Percentiles rank a stretch among this genome's conserved stretches.
Conservation (phyloP, 1,284 basidiomycete species). For the Puccinia novopanici region DNA sequence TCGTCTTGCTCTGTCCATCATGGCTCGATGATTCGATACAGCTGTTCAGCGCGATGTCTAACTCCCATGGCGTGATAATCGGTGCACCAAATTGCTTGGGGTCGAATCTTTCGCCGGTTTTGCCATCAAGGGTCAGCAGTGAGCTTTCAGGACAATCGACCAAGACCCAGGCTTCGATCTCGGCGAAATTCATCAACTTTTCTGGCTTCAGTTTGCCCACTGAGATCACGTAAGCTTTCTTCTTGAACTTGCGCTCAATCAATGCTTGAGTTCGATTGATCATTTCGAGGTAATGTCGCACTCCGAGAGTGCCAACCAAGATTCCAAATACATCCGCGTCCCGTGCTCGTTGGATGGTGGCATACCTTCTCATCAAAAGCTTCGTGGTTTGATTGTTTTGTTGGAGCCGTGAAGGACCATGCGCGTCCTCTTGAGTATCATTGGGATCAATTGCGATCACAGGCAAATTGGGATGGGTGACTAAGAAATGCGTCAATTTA, state of each 20-base stretch:
- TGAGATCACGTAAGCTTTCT: constrained; percentile 76
- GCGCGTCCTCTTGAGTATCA: constrained; percentile 56
- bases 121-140: constrained; percentile 63
- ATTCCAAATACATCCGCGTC: constrained; percentile 94
- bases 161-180: constrained; percentile 93
- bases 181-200: constrained; percentile 93
- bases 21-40: constrained; percentile 62
- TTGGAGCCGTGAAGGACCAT: constrained; percentile 63
- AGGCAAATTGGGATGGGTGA: constrained; percentile 60
- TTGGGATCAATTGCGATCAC: constrained; percentile 71
- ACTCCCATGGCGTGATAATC: constrained; percentile 91
- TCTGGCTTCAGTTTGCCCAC: constrained; percentile 94
- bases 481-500: constrained; percentile 9
- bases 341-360: constrained; percentile 80
- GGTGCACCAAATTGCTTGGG: constrained; percentile 86
- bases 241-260: constrained; percentile 71
- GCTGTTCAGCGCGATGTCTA: constrained; percentile 74
- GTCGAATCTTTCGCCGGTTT: constrained; percentile 61
- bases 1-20: constrained; percentile 52
- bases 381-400: constrained; percentile 67
- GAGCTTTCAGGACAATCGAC: constrained; percentile 94
- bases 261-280: constrained; percentile 72
- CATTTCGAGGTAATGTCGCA: constrained; percentile 83
- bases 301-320: constrained; percentile 89
- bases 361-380: constrained; percentile 88